A percentile compares a stretch with the other conserved stretches of the same genome.
Evolutionary conservation across 306 rosid species (phyloP).

Genomic region (Carpinus fangiana): DNA sequence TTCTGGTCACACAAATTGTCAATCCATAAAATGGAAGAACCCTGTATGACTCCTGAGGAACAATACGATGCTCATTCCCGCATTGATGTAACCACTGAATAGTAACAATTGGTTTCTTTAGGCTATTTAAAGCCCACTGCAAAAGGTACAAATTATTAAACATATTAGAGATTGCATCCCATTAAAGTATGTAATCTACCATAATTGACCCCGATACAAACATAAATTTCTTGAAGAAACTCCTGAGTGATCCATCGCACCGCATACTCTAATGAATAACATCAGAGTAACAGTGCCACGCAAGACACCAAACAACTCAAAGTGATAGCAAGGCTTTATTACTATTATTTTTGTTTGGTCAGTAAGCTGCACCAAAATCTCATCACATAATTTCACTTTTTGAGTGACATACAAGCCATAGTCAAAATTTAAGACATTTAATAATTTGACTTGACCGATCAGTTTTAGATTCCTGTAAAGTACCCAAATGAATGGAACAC

Average conservation of each 20-base stretch:
- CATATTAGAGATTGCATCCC: slow-evolving; percentile 26
- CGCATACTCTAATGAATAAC: neutral
- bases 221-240: neutral
- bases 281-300: too few species aligned
- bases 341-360: neutral
- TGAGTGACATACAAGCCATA: neutral
- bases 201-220: slow-evolving; percentile 9
- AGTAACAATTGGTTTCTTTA: slow-evolving; percentile 94
- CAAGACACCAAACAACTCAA: neutral
- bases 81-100: slow-evolving; percentile 84
- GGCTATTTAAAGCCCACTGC: slow-evolving; percentile 89
- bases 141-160: slow-evolving; percentile 25
- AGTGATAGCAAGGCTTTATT: neutral
- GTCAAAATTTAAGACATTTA: neutral
- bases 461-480: slow-evolving; percentile 12
- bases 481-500: neutral
- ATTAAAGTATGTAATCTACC: slow-evolving; percentile 11
- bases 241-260: slow-evolving; percentile 14
- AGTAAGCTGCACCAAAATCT: neutral
- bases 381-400: neutral
- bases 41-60: slow-evolving; percentile 84
- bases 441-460: slow-evolving; percentile 16
- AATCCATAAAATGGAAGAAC: slow-evolving; percentile 91
- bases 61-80: slow-evolving; percentile 88
- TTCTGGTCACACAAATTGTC: slow-evolving; percentile 78